Conservation (phyloP, 2,329 filamentous ascomycete species). For the Clarireedia monteithiana region DNA sequence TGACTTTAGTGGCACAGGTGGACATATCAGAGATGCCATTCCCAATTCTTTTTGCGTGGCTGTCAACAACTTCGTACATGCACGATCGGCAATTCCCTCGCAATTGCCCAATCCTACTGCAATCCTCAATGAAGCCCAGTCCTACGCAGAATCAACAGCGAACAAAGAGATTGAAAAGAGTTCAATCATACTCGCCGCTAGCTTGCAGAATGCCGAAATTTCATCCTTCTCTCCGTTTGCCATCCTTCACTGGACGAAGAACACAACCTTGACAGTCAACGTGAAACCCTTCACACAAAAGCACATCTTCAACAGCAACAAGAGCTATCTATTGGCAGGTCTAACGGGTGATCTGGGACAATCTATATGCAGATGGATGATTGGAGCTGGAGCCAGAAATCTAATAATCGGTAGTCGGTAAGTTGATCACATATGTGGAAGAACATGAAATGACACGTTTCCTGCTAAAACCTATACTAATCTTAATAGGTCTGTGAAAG, state of each 20-base stretch:
- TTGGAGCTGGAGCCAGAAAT: conserved; percentile 29
- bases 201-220: not conserved
- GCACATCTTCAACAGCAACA: conserved; percentile 11
- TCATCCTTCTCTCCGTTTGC: not conserved
- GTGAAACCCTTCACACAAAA: not conserved
- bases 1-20: not conserved
- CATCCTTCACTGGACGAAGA: conserved; percentile 9
- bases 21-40: not conserved
- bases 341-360: conserved; percentile 28
- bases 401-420: conserved; percentile 3
- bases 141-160: not conserved
- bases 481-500: conserved; percentile 28
- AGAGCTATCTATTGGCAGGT: conserved; percentile 30
- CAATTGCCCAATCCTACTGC: not conserved
- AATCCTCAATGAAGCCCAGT: not conserved
- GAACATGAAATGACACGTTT: not conserved
- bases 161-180: not conserved
- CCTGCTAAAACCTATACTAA: not conserved
- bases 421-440: not conserved
- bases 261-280: not conserved
- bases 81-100: not conserved
- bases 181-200: not conserved
- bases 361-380: conserved; percentile 36
- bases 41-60: not conserved
- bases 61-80: not conserved